Base-by-base conservation (phyloP, 352 stramenopile species). In the Thalassiosira exigua region DNA sequence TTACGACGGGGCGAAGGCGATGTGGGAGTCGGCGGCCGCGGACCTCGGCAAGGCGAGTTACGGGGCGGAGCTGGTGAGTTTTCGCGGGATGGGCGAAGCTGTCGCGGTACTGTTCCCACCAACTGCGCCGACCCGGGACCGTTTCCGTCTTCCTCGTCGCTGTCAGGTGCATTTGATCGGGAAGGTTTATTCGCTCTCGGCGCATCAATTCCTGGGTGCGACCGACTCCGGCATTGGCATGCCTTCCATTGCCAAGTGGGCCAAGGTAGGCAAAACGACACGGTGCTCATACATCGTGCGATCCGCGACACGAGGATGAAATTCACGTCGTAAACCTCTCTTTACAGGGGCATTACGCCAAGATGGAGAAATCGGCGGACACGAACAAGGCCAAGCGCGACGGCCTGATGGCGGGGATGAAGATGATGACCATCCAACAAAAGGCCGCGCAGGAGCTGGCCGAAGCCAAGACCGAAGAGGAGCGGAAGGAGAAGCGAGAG, bases 231-330 rank as follows among this genome's bases (percentile, higher is more conserved):
- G 87, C 14, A 59, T 91, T 57, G 87, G 87, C 11, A 82, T 90
- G 69, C 87, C 87, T 12, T 84, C 74, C 1, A 87, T 91, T 54
- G 73, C 57, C 0, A 81, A 90, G 36, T 91, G 85, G 87, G 81
- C 81, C 5, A 81, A 75, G 30, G 69, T 61, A 69, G 26, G 51
- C 44, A 29, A n/a, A n/a, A n/a, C n/a, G n/a, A n/a, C n/a, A n/a
- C n/a, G n/a, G n/a, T n/a, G n/a, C n/a, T n/a, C n/a, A n/a, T n/a
- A n/a, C n/a, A n/a, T n/a, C n/a, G n/a, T n/a, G n/a, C n/a, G n/a
- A n/a, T n/a, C n/a, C n/a, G n/a, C n/a, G n/a, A n/a, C n/a, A n/a
- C n/a, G n/a, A n/a, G n/a, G n/a, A n/a, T n/a, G n/a, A n/a, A n/a
- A n/a, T n/a, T n/a, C n/a, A n/a, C n/a, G n/a, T n/a, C n/a, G n/a